Percentiles rank a stretch among this genome's conserved stretches.
Evolutionary conservation across 2,329 filamentous ascomycete genomes (phyloP).

Genomic region (Pseudocercospora pini-densiflorae): DNA sequence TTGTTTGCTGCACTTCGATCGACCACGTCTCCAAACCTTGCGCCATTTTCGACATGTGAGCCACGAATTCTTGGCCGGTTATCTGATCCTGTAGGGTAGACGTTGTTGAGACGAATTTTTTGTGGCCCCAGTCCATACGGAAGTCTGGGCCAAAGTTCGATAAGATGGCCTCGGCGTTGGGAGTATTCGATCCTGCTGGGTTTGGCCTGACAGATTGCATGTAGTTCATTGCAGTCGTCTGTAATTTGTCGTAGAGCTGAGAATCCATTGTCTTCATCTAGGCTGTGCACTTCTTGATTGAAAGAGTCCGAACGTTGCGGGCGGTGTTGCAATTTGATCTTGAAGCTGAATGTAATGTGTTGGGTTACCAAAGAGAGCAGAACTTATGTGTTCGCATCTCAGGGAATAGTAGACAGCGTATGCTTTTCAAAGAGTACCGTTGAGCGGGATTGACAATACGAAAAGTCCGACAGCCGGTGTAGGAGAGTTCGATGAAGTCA

Average conservation of each 20-base stretch:
- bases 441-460: no score
- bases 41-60: slow-evolving; percentile 2
- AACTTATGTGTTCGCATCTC: no score
- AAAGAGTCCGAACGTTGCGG: no score
- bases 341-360: no score
- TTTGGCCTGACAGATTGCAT: slow-evolving; percentile 8
- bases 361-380: no score
- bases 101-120: slow-evolving; percentile 1
- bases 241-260: slow-evolving; percentile 5
- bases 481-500: neutral
- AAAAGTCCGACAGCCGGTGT: neutral
- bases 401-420: no score
- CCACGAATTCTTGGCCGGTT: neutral
- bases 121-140: slow-evolving; percentile 8
- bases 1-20: slow-evolving; percentile 5
- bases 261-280: neutral
- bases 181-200: neutral
- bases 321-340: no score
- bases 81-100: slow-evolving; percentile 1
- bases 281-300: no score
- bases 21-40: slow-evolving; percentile 6
- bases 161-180: slow-evolving; percentile 1
- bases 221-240: neutral
- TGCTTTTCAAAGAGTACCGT: no score
- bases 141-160: neutral